Evolutionary conservation across 2,329 filamentous ascomycete genomes (phyloP).

Genomic region (Chrysoporthe deuterocubensis): DNA sequence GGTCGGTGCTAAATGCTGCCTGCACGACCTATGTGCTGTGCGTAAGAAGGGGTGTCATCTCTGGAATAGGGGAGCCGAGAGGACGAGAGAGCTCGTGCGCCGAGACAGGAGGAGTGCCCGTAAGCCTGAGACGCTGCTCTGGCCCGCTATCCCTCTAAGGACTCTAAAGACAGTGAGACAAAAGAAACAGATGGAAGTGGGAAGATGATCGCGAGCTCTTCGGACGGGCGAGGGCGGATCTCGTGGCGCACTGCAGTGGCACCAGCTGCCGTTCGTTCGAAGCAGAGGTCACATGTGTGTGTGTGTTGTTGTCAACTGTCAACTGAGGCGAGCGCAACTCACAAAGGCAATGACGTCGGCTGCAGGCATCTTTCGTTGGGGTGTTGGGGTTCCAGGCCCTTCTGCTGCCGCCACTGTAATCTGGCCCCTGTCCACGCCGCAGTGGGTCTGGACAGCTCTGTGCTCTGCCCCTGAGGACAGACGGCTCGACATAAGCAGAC

Average conservation of each 20-base stretch:
- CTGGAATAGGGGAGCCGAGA: slow-evolving; percentile 13
- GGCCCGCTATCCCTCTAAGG: neutral
- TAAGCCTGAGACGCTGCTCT: neutral
- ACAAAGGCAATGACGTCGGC: slow-evolving; percentile 9
- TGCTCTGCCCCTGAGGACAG: neutral
- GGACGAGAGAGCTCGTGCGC: neutral
- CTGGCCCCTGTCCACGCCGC: neutral
- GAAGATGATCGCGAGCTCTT: neutral
- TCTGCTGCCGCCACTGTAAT: slow-evolving; percentile 7
- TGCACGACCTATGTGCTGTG: slow-evolving; percentile 15
- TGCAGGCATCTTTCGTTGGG: slow-evolving; percentile 12
- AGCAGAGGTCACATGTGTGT: slow-evolving; percentile 1
- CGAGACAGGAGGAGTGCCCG: neutral
- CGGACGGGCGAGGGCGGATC: neutral
- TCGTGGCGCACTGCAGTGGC: neutral
- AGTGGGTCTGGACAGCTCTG: neutral
- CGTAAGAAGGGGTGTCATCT: slow-evolving; percentile 12
- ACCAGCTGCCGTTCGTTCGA: neutral
- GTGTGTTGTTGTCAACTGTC: neutral
- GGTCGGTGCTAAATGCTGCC: neutral
- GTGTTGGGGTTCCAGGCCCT: neutral
- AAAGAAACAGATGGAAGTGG: neutral
- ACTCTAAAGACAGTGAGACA: neutral
- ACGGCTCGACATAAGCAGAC: neutral
- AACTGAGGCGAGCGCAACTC: neutral